Evolutionary conservation across 2,329 filamentous ascomycete genomes (phyloP).

Genomic region (Neonectria hederae): DNA sequence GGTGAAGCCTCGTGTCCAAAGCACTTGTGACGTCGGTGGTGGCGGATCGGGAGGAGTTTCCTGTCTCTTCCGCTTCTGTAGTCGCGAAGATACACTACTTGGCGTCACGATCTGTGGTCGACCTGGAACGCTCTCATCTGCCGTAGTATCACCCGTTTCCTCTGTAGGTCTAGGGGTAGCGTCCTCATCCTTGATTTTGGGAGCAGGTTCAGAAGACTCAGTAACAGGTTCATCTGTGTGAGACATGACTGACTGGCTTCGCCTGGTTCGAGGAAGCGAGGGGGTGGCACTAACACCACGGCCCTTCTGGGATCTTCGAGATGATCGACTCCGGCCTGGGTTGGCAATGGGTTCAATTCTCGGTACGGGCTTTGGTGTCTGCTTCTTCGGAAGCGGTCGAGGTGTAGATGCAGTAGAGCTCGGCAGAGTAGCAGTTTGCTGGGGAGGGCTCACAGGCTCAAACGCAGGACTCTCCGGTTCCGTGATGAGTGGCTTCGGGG

Average conservation of each 20-base stretch:
- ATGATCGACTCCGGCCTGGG: slow-evolving; percentile 46
- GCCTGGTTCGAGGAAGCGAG: slow-evolving; percentile 47
- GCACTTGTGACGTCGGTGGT: slow-evolving; percentile 71
- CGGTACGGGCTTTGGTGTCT: slow-evolving; percentile 43
- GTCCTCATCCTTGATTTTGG: slow-evolving; percentile 68
- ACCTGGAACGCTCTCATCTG: slow-evolving; percentile 61
- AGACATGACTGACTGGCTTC: slow-evolving; percentile 58
- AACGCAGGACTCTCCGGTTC: slow-evolving; percentile 62
- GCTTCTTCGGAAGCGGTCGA: slow-evolving; percentile 45
- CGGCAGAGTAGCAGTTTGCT: slow-evolving; percentile 50
- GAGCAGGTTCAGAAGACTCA: slow-evolving; percentile 51
- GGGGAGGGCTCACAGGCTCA: slow-evolving; percentile 68
- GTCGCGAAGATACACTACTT: slow-evolving; percentile 50
- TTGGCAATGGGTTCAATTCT: slow-evolving; percentile 40
- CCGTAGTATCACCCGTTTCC: slow-evolving; percentile 64
- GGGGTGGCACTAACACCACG: slow-evolving; percentile 49
- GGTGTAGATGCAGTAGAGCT: slow-evolving; percentile 44
- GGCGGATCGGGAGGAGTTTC: slow-evolving; percentile 59
- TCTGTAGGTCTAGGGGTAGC: slow-evolving; percentile 64
- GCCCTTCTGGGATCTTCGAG: slow-evolving; percentile 49
- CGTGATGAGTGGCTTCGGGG: slow-evolving; percentile 54
- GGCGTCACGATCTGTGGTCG: slow-evolving; percentile 51
- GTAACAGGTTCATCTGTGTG: slow-evolving; percentile 59
- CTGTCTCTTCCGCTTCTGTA: slow-evolving; percentile 67
- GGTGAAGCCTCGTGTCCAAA: slow-evolving; percentile 79